Base-by-base conservation (phyloP, 1,284 basidiomycete genomes). In the Marasmius sp. region DNA sequence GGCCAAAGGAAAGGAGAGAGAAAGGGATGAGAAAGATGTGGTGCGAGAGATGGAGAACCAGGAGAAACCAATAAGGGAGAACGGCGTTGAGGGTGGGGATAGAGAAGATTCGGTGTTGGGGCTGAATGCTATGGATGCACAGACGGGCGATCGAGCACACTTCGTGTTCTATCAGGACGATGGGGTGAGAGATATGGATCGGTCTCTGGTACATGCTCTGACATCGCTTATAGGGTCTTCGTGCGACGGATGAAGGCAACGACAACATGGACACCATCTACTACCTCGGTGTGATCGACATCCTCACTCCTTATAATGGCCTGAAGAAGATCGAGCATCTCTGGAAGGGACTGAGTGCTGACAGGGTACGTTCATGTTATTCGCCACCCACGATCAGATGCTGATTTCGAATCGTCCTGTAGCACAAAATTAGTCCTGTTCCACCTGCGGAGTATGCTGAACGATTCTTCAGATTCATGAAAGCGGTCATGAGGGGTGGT, bases 161-260 rank as follows among this genome's bases (percentile, higher is more conserved):
- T 95, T 97, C 73, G 75, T 97, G 41, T 99, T 98, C 77, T 98
- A 98, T 72, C 94, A 97, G 71, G 95, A 99, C 72, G 97, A 99
- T 71, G 96, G 96, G 27, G 52, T 54, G 20, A 54, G 52, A 37
- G 20, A 27, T 51, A 16, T 7, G 7, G 8, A 16, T 51, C 16
- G 16, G 16, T 3, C 2, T 36, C 27, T 51, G 20, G 7, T 11
- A 20, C 22, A 2, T 11, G 10, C n/a, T 51, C 34, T 33, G 6
- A 27, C 11, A 18, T 51, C 11, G 8, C 8, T n/a, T 37, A 9
- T 8, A 54, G 52, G 97, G 97, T 0, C 75, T 97, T 62, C 86
- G 91, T 34, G 94, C 95, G 33, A 97, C 96, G 14, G 89, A 97
- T 73, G 94, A 97, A 68, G 75, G 73, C 22, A 97, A 98, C 72